Conservation (phyloP, 108 stramenopile genomes). For the Skeletonema potamos region DNA sequence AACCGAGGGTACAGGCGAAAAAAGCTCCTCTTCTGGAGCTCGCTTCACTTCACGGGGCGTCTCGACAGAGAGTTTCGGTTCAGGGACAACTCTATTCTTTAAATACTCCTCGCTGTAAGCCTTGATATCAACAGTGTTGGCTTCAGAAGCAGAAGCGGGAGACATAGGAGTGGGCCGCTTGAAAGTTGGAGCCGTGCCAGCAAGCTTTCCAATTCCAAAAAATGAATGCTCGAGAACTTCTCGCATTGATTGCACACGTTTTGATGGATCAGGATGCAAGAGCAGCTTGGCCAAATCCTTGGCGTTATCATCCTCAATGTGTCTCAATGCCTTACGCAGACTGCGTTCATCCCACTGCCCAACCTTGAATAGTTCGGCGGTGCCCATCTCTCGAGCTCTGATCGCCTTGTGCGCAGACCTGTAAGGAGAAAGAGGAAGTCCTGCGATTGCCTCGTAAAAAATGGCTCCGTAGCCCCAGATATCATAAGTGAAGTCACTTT, state of each 20-base stretch:
- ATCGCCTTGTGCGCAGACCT: slow-evolving; percentile 75
- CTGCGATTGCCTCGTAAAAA: slow-evolving; percentile 81
- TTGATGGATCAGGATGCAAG: slow-evolving; percentile 70
- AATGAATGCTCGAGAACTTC: slow-evolving; percentile 80
- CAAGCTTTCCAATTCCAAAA: slow-evolving; percentile 45
- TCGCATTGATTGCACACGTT: slow-evolving; percentile 69
- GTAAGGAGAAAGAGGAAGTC: slow-evolving; percentile 79
- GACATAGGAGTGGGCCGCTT: neutral
- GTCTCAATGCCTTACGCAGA: slow-evolving; percentile 67
- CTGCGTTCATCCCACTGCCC: slow-evolving; percentile 83
- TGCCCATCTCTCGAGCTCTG: slow-evolving; percentile 61
- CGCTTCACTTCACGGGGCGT: neutral
- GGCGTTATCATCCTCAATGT: slow-evolving; percentile 50
- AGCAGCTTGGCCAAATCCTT: slow-evolving; percentile 65
- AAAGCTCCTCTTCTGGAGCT: neutral
- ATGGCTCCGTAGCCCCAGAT: slow-evolving; percentile 87
- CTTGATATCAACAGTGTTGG: slow-evolving; percentile 18
- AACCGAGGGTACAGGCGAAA: neutral
- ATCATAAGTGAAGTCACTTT: slow-evolving; percentile 75
- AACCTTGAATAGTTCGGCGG: slow-evolving; percentile 76
- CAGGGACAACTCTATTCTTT: neutral
- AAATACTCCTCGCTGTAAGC: slow-evolving; percentile 17
- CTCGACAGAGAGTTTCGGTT: neutral
- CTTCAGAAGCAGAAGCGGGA: neutral
- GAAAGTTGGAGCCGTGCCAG: slow-evolving; percentile 10